phyloP scores from a whole-genome alignment of 306 rosid species.

The Carpinus viminea region DNA sequence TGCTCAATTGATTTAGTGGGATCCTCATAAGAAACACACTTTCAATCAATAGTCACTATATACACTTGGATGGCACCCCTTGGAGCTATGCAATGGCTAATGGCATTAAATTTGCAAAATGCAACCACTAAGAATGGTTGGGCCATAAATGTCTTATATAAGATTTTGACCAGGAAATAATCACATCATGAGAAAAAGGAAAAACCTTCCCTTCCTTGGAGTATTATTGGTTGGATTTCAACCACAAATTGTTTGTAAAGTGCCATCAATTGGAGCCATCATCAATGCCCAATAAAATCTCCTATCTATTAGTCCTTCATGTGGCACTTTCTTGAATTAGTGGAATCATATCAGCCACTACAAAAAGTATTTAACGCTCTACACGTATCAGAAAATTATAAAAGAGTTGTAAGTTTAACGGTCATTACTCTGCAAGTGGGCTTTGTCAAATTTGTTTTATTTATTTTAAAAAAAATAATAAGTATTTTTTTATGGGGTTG shows the following conservation, averaged over 20 bases:
- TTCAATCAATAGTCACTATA: neutral
- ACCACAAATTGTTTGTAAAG: neutral
- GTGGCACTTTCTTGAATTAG: neutral
- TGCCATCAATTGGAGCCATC: neutral
- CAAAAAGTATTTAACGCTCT: no score
- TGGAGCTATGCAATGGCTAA: no score
- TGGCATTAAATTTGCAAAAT: no score
- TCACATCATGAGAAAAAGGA: neutral
- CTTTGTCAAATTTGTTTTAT: no score
- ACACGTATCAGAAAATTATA: no score
- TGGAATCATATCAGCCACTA: no score
- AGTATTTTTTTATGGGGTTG: no score
- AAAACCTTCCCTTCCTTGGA: neutral
- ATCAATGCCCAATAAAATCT: neutral
- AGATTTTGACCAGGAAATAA: neutral
- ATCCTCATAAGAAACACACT: neutral
- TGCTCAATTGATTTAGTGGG: neutral
- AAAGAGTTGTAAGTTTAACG: no score
- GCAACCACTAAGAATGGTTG: neutral
- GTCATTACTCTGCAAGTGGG: no score
- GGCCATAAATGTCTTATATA: neutral
- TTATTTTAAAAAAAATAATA: no score
- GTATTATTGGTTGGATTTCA: neutral
- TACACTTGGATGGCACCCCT: neutral
- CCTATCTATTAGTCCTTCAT: neutral